phyloP scores from a whole-genome alignment of 805 yeast genomes.

The Ogataea ganodermae region DNA sequence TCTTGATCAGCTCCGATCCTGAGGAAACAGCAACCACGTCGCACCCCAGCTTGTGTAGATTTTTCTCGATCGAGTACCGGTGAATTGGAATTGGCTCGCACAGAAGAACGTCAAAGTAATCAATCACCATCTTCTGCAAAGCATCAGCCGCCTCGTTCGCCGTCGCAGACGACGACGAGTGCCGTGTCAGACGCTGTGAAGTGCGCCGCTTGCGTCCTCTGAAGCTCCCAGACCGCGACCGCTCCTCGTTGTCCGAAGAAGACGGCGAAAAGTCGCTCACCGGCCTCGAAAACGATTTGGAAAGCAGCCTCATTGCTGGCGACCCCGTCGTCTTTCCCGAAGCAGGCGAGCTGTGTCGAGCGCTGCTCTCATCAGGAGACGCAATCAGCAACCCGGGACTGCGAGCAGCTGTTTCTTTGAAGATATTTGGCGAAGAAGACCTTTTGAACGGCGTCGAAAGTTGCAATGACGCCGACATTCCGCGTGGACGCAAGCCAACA shows the following conservation, averaged over 20 bases:
- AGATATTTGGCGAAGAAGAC: constrained; percentile 35
- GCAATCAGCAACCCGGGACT: constrained; percentile 22
- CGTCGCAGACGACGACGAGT: constrained; percentile 27
- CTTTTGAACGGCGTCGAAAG: constrained; percentile 30
- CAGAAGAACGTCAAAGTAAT: constrained; percentile 62
- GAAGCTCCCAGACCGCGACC: constrained; percentile 47
- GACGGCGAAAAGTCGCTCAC: constrained; percentile 46
- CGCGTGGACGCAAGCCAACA: constrained; percentile 21
- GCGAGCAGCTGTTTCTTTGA: constrained; percentile 15
- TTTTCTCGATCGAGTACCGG: constrained; percentile 62
- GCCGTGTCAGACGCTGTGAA: constrained; percentile 37
- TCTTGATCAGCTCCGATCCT: constrained; percentile 80
- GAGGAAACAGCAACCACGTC: constrained; percentile 73
- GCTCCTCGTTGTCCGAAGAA: constrained; percentile 71
- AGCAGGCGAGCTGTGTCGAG: constrained; percentile 20
- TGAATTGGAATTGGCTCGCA: constrained; percentile 89
- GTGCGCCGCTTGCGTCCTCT: constrained; percentile 57
- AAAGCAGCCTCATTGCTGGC: constrained; percentile 31
- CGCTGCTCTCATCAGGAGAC: constrained; percentile 22
- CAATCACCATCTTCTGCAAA: constrained; percentile 22
- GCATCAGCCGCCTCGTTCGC: constrained; percentile 23
- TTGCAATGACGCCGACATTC: constrained; percentile 21
- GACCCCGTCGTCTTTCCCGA: constrained; percentile 15
- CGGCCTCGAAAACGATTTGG: constrained; percentile 25
- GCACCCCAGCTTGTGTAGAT: constrained; percentile 72